Evolutionary conservation across 78 protist species (phyloP).

Genomic region (Corallochytrium limacisporum): DNA sequence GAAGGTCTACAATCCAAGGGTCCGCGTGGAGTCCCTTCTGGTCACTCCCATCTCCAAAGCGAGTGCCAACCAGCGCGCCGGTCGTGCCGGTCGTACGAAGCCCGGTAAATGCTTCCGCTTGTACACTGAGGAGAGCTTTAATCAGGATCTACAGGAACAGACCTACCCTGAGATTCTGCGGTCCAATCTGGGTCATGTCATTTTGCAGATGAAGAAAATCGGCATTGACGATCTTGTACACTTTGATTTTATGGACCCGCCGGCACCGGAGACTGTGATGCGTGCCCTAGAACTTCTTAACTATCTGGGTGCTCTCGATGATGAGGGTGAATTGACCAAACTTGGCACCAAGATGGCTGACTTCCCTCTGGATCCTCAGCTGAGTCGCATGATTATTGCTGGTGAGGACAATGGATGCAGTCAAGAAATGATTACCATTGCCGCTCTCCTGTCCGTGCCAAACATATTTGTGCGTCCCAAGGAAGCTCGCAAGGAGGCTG

Average conservation of each 20-base stretch:
- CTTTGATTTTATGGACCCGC: slow-evolving; percentile 98
- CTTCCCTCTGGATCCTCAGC: slow-evolving; percentile 97
- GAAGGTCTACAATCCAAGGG: slow-evolving; percentile 94
- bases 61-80: slow-evolving; percentile 96
- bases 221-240: slow-evolving; percentile 91
- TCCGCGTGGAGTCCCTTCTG: slow-evolving; percentile 92
- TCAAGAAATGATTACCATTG: slow-evolving; percentile 80
- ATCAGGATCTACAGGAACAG: slow-evolving; percentile 63
- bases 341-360: slow-evolving; percentile 73
- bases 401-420: slow-evolving; percentile 55
- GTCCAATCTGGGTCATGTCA: slow-evolving; percentile 39
- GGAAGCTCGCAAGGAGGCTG: slow-evolving; percentile 55
- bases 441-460: slow-evolving; percentile 82
- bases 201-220: slow-evolving; percentile 35
- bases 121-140: slow-evolving; percentile 73
- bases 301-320: slow-evolving; percentile 93
- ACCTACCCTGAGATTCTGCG: slow-evolving; percentile 97
- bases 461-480: slow-evolving; percentile 78
- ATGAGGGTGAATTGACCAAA: slow-evolving; percentile 75
- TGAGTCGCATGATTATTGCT: slow-evolving; percentile 73
- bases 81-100: slow-evolving; percentile 98
- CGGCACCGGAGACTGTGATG: slow-evolving; percentile 96
- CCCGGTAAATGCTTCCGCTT: slow-evolving; percentile 90
- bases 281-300: slow-evolving; percentile 88
- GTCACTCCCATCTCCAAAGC: slow-evolving; percentile 92